Conservation (phyloP, 2,329 filamentous ascomycete species). For the Venturia oleaginea region DNA sequence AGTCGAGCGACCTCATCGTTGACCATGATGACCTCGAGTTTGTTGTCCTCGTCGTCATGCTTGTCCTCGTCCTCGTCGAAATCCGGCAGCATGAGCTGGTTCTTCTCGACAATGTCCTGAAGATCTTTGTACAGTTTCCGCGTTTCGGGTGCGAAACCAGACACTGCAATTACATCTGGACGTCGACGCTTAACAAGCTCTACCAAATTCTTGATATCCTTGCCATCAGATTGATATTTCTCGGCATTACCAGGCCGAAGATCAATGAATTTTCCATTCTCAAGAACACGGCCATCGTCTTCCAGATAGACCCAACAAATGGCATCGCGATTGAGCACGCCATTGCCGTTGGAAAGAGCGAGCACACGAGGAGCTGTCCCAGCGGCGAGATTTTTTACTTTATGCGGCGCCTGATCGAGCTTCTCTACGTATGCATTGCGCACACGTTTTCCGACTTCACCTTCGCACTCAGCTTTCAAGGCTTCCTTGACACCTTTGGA, state of each 20-base stretch:
- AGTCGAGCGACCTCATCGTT: constrained; percentile 96
- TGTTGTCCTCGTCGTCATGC: constrained; percentile 61
- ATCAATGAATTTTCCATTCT: constrained; percentile 80
- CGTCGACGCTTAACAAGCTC: constrained; percentile 70
- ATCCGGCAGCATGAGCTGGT: constrained; percentile 61
- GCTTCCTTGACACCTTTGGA: constrained; percentile 91
- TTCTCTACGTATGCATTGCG: constrained; percentile 82
- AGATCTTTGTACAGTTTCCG: constrained; percentile 75
- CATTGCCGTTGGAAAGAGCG: constrained; percentile 76
- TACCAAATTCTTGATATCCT: constrained; percentile 60
- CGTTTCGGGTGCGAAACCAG: constrained; percentile 81
- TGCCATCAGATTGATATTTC: constrained; percentile 56
- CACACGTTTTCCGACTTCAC: constrained; percentile 77
- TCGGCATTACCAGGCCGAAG: constrained; percentile 58
- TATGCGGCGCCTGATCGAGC: constrained; percentile 91
- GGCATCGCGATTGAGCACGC: constrained; percentile 63
- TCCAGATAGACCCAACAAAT: constrained; percentile 89
- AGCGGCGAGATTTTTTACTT: constrained; percentile 83
- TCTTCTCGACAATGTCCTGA: constrained; percentile 66
- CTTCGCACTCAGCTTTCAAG: constrained; percentile 86
- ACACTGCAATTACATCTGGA: constrained; percentile 84
- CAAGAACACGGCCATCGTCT: constrained; percentile 70
- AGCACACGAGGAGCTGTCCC: constrained; percentile 84
- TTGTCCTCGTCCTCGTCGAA: constrained; percentile 51
- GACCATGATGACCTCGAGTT: constrained; percentile 79